These are phyloP conservation scores for Sclerotiophoma versabilis DNA, from an alignment of 2,329 filamentous ascomycete genomes.

Conservation along the genomic window DNA sequence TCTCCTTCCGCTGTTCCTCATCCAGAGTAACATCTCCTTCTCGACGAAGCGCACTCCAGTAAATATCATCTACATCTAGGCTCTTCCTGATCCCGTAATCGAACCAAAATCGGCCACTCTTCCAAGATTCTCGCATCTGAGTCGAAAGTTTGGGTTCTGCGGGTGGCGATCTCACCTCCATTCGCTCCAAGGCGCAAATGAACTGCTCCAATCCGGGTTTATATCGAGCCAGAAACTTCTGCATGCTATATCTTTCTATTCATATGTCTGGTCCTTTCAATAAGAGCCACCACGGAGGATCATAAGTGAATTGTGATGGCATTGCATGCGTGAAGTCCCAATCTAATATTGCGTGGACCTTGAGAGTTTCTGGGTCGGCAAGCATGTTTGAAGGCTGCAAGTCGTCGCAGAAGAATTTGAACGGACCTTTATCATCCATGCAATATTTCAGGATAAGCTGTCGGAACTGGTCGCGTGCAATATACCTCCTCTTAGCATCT, in stretches of 20 bases:
- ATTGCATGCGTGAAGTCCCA: slow-evolving; percentile 54
- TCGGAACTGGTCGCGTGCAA: neutral
- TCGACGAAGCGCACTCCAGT: slow-evolving; percentile 31
- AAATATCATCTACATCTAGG: slow-evolving; percentile 46
- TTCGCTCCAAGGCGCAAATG: neutral
- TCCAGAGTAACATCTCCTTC: slow-evolving; percentile 10
- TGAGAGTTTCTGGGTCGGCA: slow-evolving; percentile 43
- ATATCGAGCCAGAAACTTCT: neutral
- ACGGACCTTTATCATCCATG: slow-evolving; percentile 44
- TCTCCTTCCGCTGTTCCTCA: neutral
- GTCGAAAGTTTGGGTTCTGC: slow-evolving; percentile 28
- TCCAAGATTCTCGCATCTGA: slow-evolving; percentile 50
- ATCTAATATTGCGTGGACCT: slow-evolving; percentile 51
- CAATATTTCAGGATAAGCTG: slow-evolving; percentile 11
- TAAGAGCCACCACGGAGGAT: slow-evolving; percentile 53
- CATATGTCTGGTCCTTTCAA: slow-evolving; percentile 30
- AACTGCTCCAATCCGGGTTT: neutral
- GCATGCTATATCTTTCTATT: neutral
- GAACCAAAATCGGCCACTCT: slow-evolving; percentile 48
- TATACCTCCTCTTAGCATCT: neutral
- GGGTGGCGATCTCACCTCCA: neutral
- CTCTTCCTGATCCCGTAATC: slow-evolving; percentile 47
- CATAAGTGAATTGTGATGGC: slow-evolving; percentile 50
- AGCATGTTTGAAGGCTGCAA: slow-evolving; percentile 52
- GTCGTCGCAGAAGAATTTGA: slow-evolving; percentile 52